A percentile compares a stretch with the other conserved stretches of the same genome.
phyloP scores from a whole-genome alignment of 2,329 filamentous ascomycete genomes.

The Aspergillus ibericus region DNA sequence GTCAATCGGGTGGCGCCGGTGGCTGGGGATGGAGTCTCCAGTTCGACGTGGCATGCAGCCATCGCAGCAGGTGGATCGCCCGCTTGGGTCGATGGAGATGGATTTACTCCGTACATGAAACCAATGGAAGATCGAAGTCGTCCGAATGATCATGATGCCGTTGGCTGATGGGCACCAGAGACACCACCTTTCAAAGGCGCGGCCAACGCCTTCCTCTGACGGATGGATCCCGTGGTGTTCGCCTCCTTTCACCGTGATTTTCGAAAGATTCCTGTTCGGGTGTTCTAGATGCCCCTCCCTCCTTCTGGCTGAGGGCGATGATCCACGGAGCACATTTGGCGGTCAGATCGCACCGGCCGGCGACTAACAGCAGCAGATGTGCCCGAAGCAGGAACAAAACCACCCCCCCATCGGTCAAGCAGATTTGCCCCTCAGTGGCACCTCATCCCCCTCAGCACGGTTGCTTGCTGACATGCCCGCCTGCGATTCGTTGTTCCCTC shows the following conservation, averaged over 20 bases:
- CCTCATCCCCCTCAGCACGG: slow-evolving; percentile 2
- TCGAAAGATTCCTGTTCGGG: background rate
- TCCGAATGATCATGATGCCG: background rate
- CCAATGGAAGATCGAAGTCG: background rate
- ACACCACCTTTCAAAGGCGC: too few relatives aligned
- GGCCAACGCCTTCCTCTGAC: too few relatives aligned
- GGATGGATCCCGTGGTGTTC: background rate
- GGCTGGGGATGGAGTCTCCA: slow-evolving; percentile 13
- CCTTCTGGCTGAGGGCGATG: background rate
- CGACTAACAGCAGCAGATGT: slow-evolving; percentile 29
- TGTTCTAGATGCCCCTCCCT: background rate
- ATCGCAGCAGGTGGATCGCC: slow-evolving; percentile 22
- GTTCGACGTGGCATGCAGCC: slow-evolving; percentile 27
- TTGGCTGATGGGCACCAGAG: background rate
- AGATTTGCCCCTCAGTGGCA: slow-evolving; percentile 15
- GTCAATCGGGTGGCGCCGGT: slow-evolving; percentile 15
- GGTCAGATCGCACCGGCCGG: slow-evolving; percentile 23
- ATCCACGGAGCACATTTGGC: slow-evolving; percentile 20
- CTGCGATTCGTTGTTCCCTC: slow-evolving; percentile 14
- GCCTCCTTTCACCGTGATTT: background rate
- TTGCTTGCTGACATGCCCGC: slow-evolving; percentile 9
- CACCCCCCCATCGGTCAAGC: slow-evolving; percentile 14
- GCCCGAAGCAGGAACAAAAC: slow-evolving; percentile 27
- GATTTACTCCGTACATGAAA: background rate
- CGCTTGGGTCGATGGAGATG: slow-evolving; percentile 9